Percentiles rank a stretch among this genome's conserved stretches.
Conservation (phyloP, 805 yeast genomes). For the Tetrapisispora iriomotensis region DNA sequence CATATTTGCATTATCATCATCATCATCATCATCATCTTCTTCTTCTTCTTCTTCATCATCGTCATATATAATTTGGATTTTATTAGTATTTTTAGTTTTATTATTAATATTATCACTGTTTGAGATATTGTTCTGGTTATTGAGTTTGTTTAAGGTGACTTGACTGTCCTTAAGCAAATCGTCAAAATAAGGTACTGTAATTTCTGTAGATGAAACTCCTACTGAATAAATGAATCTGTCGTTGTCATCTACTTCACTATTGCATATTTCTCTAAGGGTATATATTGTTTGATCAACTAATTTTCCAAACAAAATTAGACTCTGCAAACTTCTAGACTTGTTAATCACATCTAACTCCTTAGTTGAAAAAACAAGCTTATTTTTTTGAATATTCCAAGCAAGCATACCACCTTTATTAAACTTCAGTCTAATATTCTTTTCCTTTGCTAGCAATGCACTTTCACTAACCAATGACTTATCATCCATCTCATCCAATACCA, state of each 20-base stretch:
- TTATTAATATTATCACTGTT: too few relatives aligned
- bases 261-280: slow-evolving; percentile 40
- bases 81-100: slow-evolving; percentile 21
- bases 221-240: slow-evolving; percentile 46
- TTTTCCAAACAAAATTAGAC: slow-evolving; percentile 38
- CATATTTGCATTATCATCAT: slow-evolving; percentile 12
- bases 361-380: slow-evolving; percentile 39
- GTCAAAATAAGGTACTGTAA: slow-evolving; percentile 41
- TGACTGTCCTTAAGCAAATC: slow-evolving; percentile 23
- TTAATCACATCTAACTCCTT: slow-evolving; percentile 37
- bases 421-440: slow-evolving; percentile 42
- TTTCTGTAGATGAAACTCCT: slow-evolving; percentile 31
- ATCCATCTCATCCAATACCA: not conserved
- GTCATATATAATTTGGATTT: slow-evolving; percentile 30
- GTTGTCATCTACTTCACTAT: slow-evolving; percentile 35
- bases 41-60: slow-evolving; percentile 31
- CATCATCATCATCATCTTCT: slow-evolving; percentile 29
- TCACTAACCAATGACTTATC: slow-evolving; percentile 7
- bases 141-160: not conserved
- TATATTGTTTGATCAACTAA: slow-evolving; percentile 48
- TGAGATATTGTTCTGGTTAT: too few relatives aligned
- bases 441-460: slow-evolving; percentile 17
- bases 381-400: slow-evolving; percentile 36
- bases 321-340: slow-evolving; percentile 14
- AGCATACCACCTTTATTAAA: slow-evolving; percentile 45